Conservation (phyloP, 208 protist species). For the Acanthamoeba rhysodes region DNA sequence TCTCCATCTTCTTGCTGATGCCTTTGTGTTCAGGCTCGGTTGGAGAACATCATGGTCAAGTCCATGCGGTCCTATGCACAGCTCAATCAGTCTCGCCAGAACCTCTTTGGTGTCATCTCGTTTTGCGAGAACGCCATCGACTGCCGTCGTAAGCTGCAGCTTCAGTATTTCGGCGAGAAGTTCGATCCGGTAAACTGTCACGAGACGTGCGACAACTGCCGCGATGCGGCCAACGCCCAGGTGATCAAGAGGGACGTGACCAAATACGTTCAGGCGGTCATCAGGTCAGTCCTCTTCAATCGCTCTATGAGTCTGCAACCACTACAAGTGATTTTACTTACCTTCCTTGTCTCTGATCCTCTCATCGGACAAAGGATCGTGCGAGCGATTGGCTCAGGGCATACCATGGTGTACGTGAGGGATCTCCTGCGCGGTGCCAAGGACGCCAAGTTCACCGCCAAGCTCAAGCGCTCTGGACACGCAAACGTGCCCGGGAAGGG, state of each 20-base stretch:
- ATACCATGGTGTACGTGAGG: conserved; percentile 30
- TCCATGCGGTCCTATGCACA: conserved; percentile 34
- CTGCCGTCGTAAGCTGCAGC: conserved; percentile 67
- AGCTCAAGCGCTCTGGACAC: background rate
- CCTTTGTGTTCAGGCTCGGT: background rate
- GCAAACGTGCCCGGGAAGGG: background rate
- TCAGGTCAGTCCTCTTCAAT: background rate
- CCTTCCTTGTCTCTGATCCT: background rate
- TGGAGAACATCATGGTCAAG: conserved; percentile 61
- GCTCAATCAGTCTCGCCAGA: conserved; percentile 51
- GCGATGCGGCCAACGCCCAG: conserved; percentile 11
- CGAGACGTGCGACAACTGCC: conserved; percentile 69
- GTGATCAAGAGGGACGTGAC: background rate
- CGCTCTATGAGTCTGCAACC: background rate
- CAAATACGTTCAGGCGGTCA: conserved; percentile 6
- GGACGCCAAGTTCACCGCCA: conserved; percentile 23
- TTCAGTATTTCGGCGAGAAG: conserved; percentile 74
- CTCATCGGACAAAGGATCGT: background rate
- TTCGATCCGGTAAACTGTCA: conserved; percentile 70
- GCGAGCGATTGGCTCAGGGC: conserved; percentile 2
- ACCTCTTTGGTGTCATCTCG: conserved; percentile 62
- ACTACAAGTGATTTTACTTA: background rate
- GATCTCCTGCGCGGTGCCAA: conserved; percentile 35
- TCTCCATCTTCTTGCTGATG: background rate
- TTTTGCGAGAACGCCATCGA: conserved; percentile 71